Base-by-base conservation (phyloP, 768 basidiomycete species). In the Boletus rubroflammeus region DNA sequence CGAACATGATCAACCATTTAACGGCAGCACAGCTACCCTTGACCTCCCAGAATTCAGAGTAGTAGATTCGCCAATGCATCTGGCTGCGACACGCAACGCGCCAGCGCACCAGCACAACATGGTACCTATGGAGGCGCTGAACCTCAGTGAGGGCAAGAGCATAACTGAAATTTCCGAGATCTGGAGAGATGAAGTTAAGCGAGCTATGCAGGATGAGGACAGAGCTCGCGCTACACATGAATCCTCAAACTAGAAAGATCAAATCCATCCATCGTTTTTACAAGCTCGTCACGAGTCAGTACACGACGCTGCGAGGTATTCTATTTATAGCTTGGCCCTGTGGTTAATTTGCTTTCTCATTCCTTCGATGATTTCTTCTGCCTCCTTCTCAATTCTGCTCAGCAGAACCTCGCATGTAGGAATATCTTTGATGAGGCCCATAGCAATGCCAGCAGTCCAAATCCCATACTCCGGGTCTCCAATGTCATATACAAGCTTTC, bases 391-490 rank as follows among this genome's bases (percentile, higher is more conserved):
- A 42, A 96, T 80, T 59, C 80, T 74, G 17, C 66, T 62, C 50
- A 96, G 56, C 29, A 97, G 72, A 49, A 77, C 87, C 53, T 85
- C 77, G 72, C 92, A 95, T 1, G 86, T 88, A 14, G 90, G 90
- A 40, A 90, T 83, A 66, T 96, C 92, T 36, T 88, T 77, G 65
- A 96, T 93, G 55, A 91, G 67, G 3, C 89, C 90, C 49, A 86
- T 63, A 8, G 73, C 69, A 55, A 88, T 72, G 2, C 88, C 85
- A 19, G 83, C 83, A 52, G 71, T 80, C 94, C 94, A 96, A 45
- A 96, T 86, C 5, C 94, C 95, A 61, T 85, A 83, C 58, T 98
- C 91, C 0, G 82, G 75, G 62, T 97, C 94, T 8, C 95, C 94
- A 2, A 67, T 79, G 65, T 92, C 90, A 66, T 92, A 94, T 3